A percentile compares a stretch with the other conserved stretches of the same genome.
phyloP scores from a whole-genome alignment of 202 grass and related monocot species.

The Cymbopogon flexuosus region DNA sequence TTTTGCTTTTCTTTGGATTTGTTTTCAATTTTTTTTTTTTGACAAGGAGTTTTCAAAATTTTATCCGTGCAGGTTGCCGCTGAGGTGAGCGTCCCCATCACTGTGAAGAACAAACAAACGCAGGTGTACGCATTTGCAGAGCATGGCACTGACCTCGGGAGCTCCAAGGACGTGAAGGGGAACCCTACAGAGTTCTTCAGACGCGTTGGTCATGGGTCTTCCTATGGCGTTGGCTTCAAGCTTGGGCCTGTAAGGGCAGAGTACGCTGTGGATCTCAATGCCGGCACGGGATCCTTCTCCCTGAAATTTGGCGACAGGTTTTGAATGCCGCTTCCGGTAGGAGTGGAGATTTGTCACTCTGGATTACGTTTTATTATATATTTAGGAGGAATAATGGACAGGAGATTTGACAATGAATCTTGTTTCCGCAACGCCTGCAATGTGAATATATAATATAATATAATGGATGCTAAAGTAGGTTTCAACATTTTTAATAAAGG shows the following conservation, averaged over 20 bases:
- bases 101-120: slow-evolving; percentile 55
- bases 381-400: neutral
- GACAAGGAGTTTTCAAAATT: neutral
- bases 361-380: no score
- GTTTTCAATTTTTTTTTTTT: no score
- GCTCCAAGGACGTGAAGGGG: slow-evolving; percentile 92
- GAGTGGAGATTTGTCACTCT: neutral
- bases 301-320: slow-evolving; percentile 92
- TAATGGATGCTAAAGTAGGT: no score
- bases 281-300: slow-evolving; percentile 72
- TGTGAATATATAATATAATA: neutral
- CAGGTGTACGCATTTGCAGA: slow-evolving; percentile 78
- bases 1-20: neutral
- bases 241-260: slow-evolving; percentile 81
- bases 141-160: slow-evolving; percentile 86
- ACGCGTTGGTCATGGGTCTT: slow-evolving; percentile 67
- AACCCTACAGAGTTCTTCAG: slow-evolving; percentile 93
- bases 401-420: neutral
- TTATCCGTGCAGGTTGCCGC: slow-evolving; percentile 50
- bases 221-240: slow-evolving; percentile 74
- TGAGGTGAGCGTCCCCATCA: slow-evolving; percentile 54
- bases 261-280: slow-evolving; percentile 82
- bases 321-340: slow-evolving; percentile 22
- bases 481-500: neutral
- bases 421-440: neutral